Evolutionary conservation across 2,329 filamentous ascomycete genomes (phyloP).

Genomic region (Metarhizium brunneum): DNA sequence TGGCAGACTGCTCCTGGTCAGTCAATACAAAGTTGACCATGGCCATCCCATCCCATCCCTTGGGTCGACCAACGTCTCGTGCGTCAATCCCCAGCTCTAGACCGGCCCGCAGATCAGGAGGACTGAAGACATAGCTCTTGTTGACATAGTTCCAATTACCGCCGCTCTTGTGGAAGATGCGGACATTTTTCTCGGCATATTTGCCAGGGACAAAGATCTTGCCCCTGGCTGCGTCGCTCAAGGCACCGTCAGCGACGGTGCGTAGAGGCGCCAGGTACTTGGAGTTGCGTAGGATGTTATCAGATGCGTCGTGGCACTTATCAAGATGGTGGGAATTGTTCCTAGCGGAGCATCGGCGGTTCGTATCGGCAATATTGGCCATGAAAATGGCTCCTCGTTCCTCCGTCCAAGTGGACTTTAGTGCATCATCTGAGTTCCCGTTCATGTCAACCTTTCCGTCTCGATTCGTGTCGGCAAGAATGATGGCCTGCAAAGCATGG

Average conservation of each 20-base stretch:
- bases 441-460: slow-evolving; percentile 21
- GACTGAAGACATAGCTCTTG: slow-evolving; percentile 18
- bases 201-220: slow-evolving; percentile 9
- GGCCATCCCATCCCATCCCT: slow-evolving; percentile 19
- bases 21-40: slow-evolving; percentile 19
- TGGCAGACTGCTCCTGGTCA: slow-evolving; percentile 9
- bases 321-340: slow-evolving; percentile 12
- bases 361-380: slow-evolving; percentile 25
- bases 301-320: slow-evolving; percentile 26
- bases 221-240: slow-evolving; percentile 11
- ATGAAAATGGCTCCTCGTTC: slow-evolving; percentile 24
- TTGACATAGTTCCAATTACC: slow-evolving; percentile 18
- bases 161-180: slow-evolving; percentile 16
- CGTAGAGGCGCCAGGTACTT: slow-evolving; percentile 21
- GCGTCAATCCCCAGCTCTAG: slow-evolving; percentile 27
- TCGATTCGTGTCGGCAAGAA: slow-evolving; percentile 25
- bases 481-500: slow-evolving; percentile 6
- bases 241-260: slow-evolving; percentile 16
- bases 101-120: slow-evolving; percentile 17
- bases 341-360: slow-evolving; percentile 17
- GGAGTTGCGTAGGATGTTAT: slow-evolving; percentile 20
- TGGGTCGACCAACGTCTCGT: slow-evolving; percentile 16
- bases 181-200: slow-evolving; percentile 12
- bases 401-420: slow-evolving; percentile 16
- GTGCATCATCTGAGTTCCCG: slow-evolving; percentile 11